Percentiles rank a stretch among this genome's conserved stretches.
Conservation (phyloP, 2,329 filamentous ascomycete species). For the Xylaria sp. region DNA sequence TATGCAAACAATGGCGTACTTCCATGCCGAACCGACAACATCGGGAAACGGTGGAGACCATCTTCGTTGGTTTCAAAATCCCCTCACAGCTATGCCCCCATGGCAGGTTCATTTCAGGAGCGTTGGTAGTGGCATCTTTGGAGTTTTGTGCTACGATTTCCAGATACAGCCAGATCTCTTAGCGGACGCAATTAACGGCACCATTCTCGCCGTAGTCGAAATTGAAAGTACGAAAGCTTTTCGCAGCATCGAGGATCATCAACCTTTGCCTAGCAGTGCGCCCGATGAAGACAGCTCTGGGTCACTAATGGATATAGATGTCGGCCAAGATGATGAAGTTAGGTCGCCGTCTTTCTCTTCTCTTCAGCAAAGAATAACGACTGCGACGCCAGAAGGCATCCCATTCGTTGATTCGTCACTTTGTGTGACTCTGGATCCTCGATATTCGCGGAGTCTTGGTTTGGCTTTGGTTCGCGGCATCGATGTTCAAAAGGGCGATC, state of each 20-base stretch:
- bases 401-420: slow-evolving; percentile 65
- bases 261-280: slow-evolving; percentile 30
- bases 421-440: slow-evolving; percentile 64
- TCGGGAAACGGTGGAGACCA: slow-evolving; percentile 24
- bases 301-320: slow-evolving; percentile 35
- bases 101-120: slow-evolving; percentile 67
- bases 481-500: slow-evolving; percentile 55
- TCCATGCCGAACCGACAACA: slow-evolving; percentile 57
- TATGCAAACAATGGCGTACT: slow-evolving; percentile 84
- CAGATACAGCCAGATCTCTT: slow-evolving; percentile 64
- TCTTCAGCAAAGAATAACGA: slow-evolving; percentile 39
- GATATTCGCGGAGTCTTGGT: slow-evolving; percentile 63
- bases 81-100: slow-evolving; percentile 63
- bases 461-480: slow-evolving; percentile 74
- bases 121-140: slow-evolving; percentile 59
- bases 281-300: background rate
- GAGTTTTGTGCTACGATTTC: slow-evolving; percentile 71
- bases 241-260: slow-evolving; percentile 29
- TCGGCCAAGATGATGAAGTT: slow-evolving; percentile 10
- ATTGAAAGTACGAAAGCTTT: slow-evolving; percentile 62
- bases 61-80: slow-evolving; percentile 56
- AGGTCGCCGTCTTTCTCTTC: slow-evolving; percentile 19
- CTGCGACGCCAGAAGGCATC: slow-evolving; percentile 57
- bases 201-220: slow-evolving; percentile 69
- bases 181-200: slow-evolving; percentile 70